Evolutionary conservation across 225 moss, liverwort and hornwort species (phyloP).

Genomic region (Thuidium tamariscinum): DNA sequence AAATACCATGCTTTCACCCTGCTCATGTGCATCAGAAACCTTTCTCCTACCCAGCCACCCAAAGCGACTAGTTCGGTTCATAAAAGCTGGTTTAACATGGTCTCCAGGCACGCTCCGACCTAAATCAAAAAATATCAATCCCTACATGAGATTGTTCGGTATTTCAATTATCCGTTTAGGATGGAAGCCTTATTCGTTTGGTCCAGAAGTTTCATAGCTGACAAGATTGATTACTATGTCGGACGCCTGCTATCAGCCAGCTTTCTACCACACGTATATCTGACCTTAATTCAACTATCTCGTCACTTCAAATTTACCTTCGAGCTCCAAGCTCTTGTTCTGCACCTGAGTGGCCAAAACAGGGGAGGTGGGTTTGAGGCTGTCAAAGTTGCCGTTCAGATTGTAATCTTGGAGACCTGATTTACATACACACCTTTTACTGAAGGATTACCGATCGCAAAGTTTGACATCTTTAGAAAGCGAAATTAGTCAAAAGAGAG

Average conservation of each 20-base stretch:
- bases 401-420: conserved; percentile 5
- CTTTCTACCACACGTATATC: not conserved
- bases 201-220: not conserved
- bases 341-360: not conserved
- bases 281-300: not conserved
- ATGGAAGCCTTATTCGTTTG: not conserved
- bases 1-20: not conserved
- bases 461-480: not conserved
- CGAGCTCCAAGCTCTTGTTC: not conserved
- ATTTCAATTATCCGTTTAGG: not conserved
- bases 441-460: not conserved
- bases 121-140: not conserved
- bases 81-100: not conserved
- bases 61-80: not conserved
- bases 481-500: not conserved
- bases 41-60: not conserved
- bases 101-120: conserved; percentile 9
- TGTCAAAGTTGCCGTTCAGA: conserved; percentile 3
- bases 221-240: not conserved
- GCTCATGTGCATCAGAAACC: not conserved
- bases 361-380: not conserved
- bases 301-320: conserved; percentile 9
- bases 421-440: not conserved
- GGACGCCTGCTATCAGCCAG: not conserved
- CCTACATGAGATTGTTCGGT: not conserved